These are phyloP conservation scores for Hortaea werneckii DNA, from an alignment of 2,329 filamentous ascomycete genomes.

Conservation along the genomic window DNA sequence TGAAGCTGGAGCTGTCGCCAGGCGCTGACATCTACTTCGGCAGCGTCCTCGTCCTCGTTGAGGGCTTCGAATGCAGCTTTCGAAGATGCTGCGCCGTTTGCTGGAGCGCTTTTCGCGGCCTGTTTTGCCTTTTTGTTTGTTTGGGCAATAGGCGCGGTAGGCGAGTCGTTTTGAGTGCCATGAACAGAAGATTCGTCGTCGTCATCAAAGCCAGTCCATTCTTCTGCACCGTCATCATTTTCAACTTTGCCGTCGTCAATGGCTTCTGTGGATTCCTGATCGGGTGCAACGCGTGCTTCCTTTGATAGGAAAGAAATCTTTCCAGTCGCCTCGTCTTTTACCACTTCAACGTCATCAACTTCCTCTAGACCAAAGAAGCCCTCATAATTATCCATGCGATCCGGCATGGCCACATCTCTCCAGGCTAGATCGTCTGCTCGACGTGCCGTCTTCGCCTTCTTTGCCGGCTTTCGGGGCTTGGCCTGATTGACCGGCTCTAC, in stretches of 20 bases:
- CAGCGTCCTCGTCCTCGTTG: slow-evolving; percentile 29
- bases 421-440: slow-evolving; percentile 45
- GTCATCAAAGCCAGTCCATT: slow-evolving; percentile 55
- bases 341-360: slow-evolving; percentile 80
- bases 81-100: slow-evolving; percentile 1
- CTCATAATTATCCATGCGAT: slow-evolving; percentile 77
- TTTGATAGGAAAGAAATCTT: slow-evolving; percentile 28
- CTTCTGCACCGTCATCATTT: slow-evolving; percentile 16
- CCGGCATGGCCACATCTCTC: slow-evolving; percentile 57
- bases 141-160: slow-evolving; percentile 17
- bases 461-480: not conserved
- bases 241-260: slow-evolving; percentile 27
- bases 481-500: not conserved
- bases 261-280: slow-evolving; percentile 21
- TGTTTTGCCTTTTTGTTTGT: slow-evolving; percentile 5
- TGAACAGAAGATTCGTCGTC: slow-evolving; percentile 15
- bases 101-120: not conserved
- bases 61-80: slow-evolving; percentile 41
- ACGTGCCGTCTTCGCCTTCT: slow-evolving; percentile 3
- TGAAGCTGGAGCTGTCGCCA: slow-evolving; percentile 72
- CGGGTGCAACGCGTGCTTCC: slow-evolving; percentile 1
- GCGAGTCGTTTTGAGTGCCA: slow-evolving; percentile 15
- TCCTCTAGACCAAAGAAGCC: slow-evolving; percentile 82
- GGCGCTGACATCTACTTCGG: slow-evolving; percentile 59
- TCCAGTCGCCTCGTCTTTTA: slow-evolving; percentile 47